Evolutionary conservation across 441 rosid species (phyloP).

Genomic region (Rhodomyrtus psidioides): DNA sequence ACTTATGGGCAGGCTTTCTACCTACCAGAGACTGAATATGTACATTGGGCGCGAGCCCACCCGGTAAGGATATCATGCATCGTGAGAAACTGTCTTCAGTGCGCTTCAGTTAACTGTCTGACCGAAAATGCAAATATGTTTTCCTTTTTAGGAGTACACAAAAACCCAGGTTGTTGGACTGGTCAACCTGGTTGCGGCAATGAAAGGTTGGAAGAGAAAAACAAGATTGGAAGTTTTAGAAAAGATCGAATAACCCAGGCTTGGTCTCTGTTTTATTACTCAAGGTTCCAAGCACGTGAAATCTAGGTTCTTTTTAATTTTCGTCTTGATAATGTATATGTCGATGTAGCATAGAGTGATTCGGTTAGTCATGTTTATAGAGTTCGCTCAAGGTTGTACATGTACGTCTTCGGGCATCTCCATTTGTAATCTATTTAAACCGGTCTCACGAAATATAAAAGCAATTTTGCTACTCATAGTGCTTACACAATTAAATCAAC

Average conservation of each 20-base stretch:
- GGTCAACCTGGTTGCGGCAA: constrained; percentile 78
- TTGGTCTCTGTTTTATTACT: constrained; percentile 1
- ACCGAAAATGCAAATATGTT: neutral
- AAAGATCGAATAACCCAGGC: constrained; percentile 60
- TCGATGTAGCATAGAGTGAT: constrained; percentile 5
- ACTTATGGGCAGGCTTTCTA: constrained; percentile 64
- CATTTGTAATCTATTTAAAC: constrained; percentile 15
- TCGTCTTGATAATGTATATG: constrained; percentile 26
- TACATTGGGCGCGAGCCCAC: constrained; percentile 93
- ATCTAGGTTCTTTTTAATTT: constrained; percentile 1
- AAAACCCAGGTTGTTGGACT: constrained; percentile 72
- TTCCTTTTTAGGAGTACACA: constrained; percentile 54
- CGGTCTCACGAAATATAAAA: constrained; percentile 10
- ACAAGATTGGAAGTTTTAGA: constrained; percentile 72
- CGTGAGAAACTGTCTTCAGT: neutral
- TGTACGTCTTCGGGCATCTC: constrained; percentile 22
- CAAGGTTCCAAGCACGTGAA: constrained; percentile 13
- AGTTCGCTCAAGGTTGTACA: constrained; percentile 30
- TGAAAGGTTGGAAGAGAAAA: constrained; percentile 99
- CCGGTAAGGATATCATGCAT: constrained; percentile 45
- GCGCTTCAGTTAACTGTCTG: neutral
- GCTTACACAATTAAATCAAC: constrained; percentile 10
- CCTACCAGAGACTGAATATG: constrained; percentile 92
- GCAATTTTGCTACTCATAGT: constrained; percentile 29
- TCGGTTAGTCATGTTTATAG: constrained; percentile 2